Evolutionary conservation across 139 green algal genomes (phyloP), one percentile per base, ranked within the genome.

Genomic region (Eudorina sp.): DNA sequence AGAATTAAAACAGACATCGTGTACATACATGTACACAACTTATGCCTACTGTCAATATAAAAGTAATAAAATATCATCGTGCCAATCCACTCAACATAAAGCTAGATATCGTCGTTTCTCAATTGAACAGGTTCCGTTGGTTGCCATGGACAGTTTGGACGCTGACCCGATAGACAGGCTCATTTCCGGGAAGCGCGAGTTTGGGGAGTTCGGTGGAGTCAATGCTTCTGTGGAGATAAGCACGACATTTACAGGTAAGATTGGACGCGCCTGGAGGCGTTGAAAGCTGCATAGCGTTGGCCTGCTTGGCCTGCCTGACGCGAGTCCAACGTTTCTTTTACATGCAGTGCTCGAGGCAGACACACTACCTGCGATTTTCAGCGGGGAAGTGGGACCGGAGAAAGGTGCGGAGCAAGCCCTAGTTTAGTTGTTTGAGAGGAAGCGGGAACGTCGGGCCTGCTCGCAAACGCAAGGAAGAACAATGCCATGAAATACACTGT

Each of bases 221-320:
- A 96, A 95, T 40, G 73, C 90, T 4, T 83, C 31, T 5, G 92
- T 95, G 1, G 94, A 96, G 36, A 46, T 89, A 27, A 87, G 53
- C 2, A 94, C 93, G 0, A 95, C 92, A 0, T 96, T 95, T 53
- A 94, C 92, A 43, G 94, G 92, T 94, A 36, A 14, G 89, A 16
- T 58, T 58, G 51, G 51, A n/a, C n/a, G n/a, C n/a, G 62, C 62
- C 62, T 72, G 62, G n/a, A n/a, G n/a, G 13, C 7, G 29, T 27
- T 41, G 25, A 34, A 3, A 0, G 70, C 51, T 64, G 53, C 62
- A n/a, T n/a, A 18, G 74, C 19, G 74, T 41, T 34, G 46, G 74
- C 73, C 73, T 73, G 64, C 64, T 16, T 73, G 64, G 64, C 68
- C 68, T 72, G 16, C n/a, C 36, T 38, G 31, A 72, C 31, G 27